Evolutionary conservation across 148 eudicot genomes (phyloP), one percentile per base, ranked within the genome.

Genomic region (Cornus kousa): DNA sequence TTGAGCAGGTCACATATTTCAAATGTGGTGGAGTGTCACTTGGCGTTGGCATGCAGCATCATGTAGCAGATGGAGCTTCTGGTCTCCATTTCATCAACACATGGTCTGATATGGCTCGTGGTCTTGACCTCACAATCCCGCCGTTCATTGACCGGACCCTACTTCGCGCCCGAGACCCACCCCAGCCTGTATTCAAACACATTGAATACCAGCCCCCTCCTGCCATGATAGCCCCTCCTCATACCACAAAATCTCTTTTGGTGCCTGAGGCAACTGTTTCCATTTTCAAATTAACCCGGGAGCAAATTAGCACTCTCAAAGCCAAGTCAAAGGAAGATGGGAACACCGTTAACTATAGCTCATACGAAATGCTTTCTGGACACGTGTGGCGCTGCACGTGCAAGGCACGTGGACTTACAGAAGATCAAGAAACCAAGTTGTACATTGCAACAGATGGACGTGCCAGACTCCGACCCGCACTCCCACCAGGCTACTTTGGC

Each of bases 81-180:
- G 87, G 83, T 19, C 83, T 85, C 67, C 90, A 85, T 72, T 88
- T 88, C 77, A 80, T 85, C 68, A 88, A 88, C 82, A 81, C 88
- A 12, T 88, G 90, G 90, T 83, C 90, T 0, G 90, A 88, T 35
- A 82, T 85, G 67, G 88, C 90, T 32, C 87, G 88, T 11, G 90
- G 90, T 16, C 87, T 88, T 7, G 86, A 77, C 84, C n/a, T 88
- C 69, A 81, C 87, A 22, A 55, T 85, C 77, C 85, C 88, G n/a
- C 90, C 88, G 0, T 88, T 85, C 84, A 88, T 88, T 32, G 88
- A 88, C 81, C 85, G 88, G 59, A 85, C 90, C 23, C 87, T 83
- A 66, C 87, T 88, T 71, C 83, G 84, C 5, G 87, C 90, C 32
- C 85, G 85, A 5, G 87, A 88, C 72, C 88, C 88, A 9, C 88